Percentiles rank a stretch among this genome's conserved stretches.
Conservation (phyloP, 345 rosid genomes). For the Ceriops tagal region DNA sequence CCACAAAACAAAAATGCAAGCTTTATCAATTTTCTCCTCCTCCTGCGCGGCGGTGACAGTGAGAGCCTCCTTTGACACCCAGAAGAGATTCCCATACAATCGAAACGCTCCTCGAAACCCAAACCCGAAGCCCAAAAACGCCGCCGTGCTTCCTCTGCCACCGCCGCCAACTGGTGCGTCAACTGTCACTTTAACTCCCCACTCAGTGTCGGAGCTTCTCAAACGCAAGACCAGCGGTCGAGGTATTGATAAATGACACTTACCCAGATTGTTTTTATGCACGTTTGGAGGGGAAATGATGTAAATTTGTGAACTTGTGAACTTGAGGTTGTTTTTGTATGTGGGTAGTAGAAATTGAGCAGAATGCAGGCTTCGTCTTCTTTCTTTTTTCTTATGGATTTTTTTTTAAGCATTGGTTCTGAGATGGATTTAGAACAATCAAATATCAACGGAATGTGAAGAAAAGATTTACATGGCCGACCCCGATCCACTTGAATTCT, state of each 20-base stretch:
- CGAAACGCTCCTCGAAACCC: slow-evolving; percentile 65
- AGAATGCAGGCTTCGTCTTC: too few relatives aligned
- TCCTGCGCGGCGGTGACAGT: slow-evolving; percentile 15
- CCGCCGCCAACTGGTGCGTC: slow-evolving; percentile 18
- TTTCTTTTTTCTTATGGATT: too few relatives aligned
- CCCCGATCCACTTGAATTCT: too few relatives aligned
- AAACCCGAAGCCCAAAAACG: slow-evolving; percentile 20
- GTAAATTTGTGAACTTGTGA: not conserved
- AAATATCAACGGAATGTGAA: too few relatives aligned
- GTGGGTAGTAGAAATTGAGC: too few relatives aligned
- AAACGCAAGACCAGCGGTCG: slow-evolving; percentile 36
- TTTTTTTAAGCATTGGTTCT: too few relatives aligned
- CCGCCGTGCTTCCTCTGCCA: slow-evolving; percentile 15
- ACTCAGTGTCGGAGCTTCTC: slow-evolving; percentile 54
- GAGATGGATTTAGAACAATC: too few relatives aligned
- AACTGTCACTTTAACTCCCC: slow-evolving; percentile 27
- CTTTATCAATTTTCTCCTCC: slow-evolving; percentile 29
- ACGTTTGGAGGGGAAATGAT: not conserved
- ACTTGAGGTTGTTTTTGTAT: not conserved
- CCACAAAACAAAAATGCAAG: slow-evolving; percentile 26
- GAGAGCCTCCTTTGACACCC: slow-evolving; percentile 70
- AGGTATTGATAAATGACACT: slow-evolving; percentile 31
- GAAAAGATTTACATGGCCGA: too few relatives aligned
- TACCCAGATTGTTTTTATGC: not conserved
- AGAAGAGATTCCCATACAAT: slow-evolving; percentile 58